Percentiles rank a stretch among this genome's conserved stretches.
Evolutionary conservation across 2,329 filamentous ascomycete genomes (phyloP).

Genomic region (Ophiostoma sp.): DNA sequence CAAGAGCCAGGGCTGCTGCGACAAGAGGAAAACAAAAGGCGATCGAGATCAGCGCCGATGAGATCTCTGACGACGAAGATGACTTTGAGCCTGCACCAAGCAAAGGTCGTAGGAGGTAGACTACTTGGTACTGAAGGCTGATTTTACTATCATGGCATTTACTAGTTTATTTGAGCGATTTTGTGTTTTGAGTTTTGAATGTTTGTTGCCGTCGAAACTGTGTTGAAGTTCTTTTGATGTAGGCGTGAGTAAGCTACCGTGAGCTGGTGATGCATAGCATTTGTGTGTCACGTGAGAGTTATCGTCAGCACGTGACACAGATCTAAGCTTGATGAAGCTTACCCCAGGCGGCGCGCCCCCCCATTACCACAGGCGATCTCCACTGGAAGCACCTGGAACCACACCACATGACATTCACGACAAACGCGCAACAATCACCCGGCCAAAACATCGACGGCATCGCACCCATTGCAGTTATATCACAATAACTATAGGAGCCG

Average conservation of each 20-base stretch:
- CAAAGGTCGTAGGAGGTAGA: conserved; percentile 17
- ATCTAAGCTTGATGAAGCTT: not conserved
- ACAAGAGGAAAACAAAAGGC: conserved; percentile 4
- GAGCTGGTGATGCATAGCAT: too few species aligned
- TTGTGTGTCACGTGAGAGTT: not conserved
- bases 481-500: not conserved
- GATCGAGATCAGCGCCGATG: conserved; percentile 27
- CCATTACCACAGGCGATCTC: not conserved
- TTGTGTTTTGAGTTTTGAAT: not conserved
- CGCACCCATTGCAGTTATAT: not conserved
- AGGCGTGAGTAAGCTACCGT: not conserved
- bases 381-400: conserved; percentile 11
- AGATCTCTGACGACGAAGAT: conserved; percentile 28
- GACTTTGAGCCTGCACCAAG: conserved; percentile 26
- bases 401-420: not conserved
- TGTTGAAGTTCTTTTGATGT: not conserved
- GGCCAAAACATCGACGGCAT: not conserved
- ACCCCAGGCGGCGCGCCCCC: conserved; percentile 3
- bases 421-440: not conserved
- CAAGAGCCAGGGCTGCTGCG: conserved; percentile 6
- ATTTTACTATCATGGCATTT: not conserved
- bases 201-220: not conserved
- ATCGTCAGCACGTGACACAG: not conserved
- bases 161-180: not conserved
- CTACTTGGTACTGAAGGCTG: not conserved